Base-by-base conservation (phyloP, 192 early-diverging fungal species). In the Coemansia biformis region DNA sequence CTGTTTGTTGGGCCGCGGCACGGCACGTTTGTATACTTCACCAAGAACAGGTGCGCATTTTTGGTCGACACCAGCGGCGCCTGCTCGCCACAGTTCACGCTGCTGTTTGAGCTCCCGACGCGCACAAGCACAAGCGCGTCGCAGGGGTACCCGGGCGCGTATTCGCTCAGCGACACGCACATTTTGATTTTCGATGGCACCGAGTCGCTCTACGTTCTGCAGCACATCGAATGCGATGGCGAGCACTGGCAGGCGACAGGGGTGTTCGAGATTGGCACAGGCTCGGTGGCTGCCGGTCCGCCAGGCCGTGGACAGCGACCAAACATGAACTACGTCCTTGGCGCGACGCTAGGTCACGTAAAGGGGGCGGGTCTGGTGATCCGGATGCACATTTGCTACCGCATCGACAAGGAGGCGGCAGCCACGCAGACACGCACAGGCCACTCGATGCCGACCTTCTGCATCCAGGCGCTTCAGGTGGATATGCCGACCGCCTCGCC, bases 1-100 rank as follows among this genome's bases (percentile, higher is more conserved):
- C 51, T 88, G 36, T 66, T 69, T 43, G 35, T 56, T n/a, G 85
- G 82, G 1, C 72, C 72, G n/a, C 42, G 33, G 0, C 38, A 21
- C 13, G 33, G 35, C 8, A 48, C 72, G 16, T 37, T 75, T 37
- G 35, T 68, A 0, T 75, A 64, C 23, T 43, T 52, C 26, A 22
- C 33, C 41, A 4, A 28, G 16, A 33, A 35, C 7, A 28, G 40
- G 3, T 6, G 24, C 24, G 5, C 29, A 18, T 6, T 44, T 59
- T n/a, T 75, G 49, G 51, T 56, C 3, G n/a, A 42, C 12, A n/a
- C 48, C 9, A 32, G 29, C 42, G 16, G 29, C 15, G n/a, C 31
- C 0, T 26, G n/a, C 5, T 12, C 31, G 19, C 48, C 36, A 5
- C 51, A 19, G 16, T 45, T 48, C 39, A 44, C 34, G 19, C 17